These are phyloP conservation scores for Irpex lacteus DNA, from an alignment of 1,284 basidiomycete genomes.

Conservation along the genomic window DNA sequence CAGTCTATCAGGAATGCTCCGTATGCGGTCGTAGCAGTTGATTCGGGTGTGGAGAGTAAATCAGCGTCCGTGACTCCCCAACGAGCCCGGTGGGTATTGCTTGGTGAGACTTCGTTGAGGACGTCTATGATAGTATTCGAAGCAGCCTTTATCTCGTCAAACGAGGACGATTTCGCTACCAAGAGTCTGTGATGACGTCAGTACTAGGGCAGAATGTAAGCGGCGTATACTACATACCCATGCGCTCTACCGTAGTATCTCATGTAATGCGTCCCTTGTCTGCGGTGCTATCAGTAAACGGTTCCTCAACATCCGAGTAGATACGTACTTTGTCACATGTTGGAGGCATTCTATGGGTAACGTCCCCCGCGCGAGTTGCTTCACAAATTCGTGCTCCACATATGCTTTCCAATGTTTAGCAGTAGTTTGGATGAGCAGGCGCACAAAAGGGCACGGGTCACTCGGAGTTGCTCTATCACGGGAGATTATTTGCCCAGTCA, in stretches of 20 bases:
- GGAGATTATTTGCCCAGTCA: not conserved
- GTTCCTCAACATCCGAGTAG: not conserved
- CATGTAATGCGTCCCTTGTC: conserved; percentile 77
- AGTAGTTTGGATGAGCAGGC: conserved; percentile 63
- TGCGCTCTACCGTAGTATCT: conserved; percentile 79
- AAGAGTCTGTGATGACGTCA: conserved; percentile 50
- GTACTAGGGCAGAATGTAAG: not conserved
- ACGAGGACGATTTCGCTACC: conserved; percentile 72
- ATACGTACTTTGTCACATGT: conserved; percentile 78
- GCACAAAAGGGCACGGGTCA: conserved; percentile 72
- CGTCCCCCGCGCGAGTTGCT: conserved; percentile 69
- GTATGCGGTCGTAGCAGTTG: conserved; percentile 75
- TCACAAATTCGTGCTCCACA: conserved; percentile 83
- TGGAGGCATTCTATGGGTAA: conserved; percentile 68
- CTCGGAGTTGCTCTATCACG: conserved; percentile 50
- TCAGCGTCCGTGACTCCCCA: conserved; percentile 68
- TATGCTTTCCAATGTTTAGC: conserved; percentile 68
- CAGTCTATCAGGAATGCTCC: conserved; percentile 84
- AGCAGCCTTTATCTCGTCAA: conserved; percentile 63
- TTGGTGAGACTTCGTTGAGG: conserved; percentile 70
- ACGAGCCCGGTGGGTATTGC: conserved; percentile 64
- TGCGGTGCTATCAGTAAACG: conserved; percentile 24
- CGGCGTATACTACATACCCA: conserved; percentile 40
- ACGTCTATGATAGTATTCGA: conserved; percentile 67
- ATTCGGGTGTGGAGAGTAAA: conserved; percentile 63